Evolutionary conservation across 116 monocot genomes (phyloP).

Genomic region (Phalaenopsis hybrid): DNA sequence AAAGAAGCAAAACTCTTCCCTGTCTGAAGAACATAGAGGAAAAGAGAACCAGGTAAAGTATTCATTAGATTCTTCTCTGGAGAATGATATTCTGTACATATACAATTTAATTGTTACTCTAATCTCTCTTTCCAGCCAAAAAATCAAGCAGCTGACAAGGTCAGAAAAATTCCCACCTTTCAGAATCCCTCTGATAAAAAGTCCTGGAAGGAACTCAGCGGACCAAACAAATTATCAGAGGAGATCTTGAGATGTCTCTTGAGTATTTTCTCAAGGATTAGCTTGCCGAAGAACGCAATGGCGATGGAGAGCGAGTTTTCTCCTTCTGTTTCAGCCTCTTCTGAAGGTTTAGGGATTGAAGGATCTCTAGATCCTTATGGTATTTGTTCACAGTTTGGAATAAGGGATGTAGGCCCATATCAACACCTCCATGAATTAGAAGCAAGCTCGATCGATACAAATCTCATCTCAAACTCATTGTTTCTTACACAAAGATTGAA

Average conservation of each 20-base stretch:
- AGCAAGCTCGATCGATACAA: constrained; percentile 23
- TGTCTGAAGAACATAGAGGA: constrained; percentile 28
- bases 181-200: background rate
- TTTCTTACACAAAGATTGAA: constrained; percentile 41
- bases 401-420: constrained; percentile 82
- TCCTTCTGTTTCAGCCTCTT: constrained; percentile 44
- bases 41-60: constrained; percentile 53
- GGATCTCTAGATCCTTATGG: constrained; percentile 51
- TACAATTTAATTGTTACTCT: background rate
- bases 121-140: background rate
- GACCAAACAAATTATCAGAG: constrained; percentile 51
- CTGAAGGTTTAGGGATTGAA: constrained; percentile 21
- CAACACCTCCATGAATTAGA: constrained; percentile 43
- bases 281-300: constrained; percentile 6
- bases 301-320: constrained; percentile 7
- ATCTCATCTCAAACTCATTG: constrained; percentile 13
- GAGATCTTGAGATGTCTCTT: constrained; percentile 62
- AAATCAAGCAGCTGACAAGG: background rate
- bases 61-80: too few species aligned
- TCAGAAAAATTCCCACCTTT: background rate
- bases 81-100: background rate
- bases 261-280: constrained; percentile 49
- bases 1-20: constrained; percentile 25
- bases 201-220: background rate
- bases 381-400: constrained; percentile 56